Evolutionary conservation across 1,139 yeast species (phyloP), one percentile per base, ranked within the genome.

Genomic region (Suhomyces guaymorum): DNA sequence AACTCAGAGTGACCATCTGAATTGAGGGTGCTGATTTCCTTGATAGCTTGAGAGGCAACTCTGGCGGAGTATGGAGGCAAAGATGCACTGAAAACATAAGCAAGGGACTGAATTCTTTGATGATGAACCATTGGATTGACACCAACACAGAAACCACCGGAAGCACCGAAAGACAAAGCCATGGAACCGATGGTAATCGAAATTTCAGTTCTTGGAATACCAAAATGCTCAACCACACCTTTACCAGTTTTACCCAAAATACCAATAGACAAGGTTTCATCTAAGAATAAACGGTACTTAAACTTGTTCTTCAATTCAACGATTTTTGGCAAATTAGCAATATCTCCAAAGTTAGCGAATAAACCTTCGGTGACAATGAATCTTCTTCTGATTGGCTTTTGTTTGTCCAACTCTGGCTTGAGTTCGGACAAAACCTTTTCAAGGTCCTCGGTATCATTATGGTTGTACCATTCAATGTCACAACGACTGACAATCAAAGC

Each of bases 131-230:
- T 87, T 39, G 83, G 82, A 25, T 66, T 63, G 26, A 78, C 83
- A 41, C 97, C 98, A 16, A 87, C 87, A 56, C 96, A 92, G 61
- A 88, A 92, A 1, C 96, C 98, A 44, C 99, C 99, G 28, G 94
- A 82, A 7, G 95, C 73, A n/a, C 90, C 94, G 48, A 90, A 73
- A 0, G 95, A 73, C 27, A 74, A 73, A 9, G 96, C 95, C 71
- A 92, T 65, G 3, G 95, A 81, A 18, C 97, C 97, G 41, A 88
- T 75, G 9, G 96, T 85, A 46, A 92, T 82, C 47, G 92, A 94
- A 41, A 92, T 71, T 38, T 81, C 83, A 2, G 68, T 61, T 46
- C 87, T 70, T 35, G 90, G 80, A 49, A 84, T 66, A 26, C 74
- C 73, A 45, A 63, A 78, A 51, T 74, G 80, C 61, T 94, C 97